A percentile compares a stretch with the other conserved stretches of the same genome.
phyloP scores from a whole-genome alignment of 164 flowering plant species.

The Paratinospora sagittata region DNA sequence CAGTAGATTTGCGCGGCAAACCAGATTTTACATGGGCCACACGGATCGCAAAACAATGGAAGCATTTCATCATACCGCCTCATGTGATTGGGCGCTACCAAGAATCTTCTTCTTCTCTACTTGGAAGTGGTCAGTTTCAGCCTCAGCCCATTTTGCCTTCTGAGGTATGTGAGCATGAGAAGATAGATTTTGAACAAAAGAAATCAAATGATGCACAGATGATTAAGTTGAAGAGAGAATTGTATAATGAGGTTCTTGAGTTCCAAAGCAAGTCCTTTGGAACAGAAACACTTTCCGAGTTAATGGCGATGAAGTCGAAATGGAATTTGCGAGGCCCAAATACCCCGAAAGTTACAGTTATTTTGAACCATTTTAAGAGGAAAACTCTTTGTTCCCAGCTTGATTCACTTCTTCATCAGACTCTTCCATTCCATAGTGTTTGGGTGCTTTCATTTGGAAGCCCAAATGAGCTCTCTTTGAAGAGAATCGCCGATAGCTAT shows the following conservation, averaged over 20 bases:
- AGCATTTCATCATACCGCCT: conserved; percentile 51
- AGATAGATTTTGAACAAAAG: conserved; percentile 84
- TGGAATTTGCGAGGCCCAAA: conserved; percentile 59
- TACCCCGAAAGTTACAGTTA: conserved; percentile 68
- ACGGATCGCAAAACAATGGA: conserved; percentile 67
- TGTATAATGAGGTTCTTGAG: conserved; percentile 60
- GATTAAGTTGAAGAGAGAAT: conserved; percentile 83
- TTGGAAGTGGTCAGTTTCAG: conserved; percentile 24
- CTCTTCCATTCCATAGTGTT: conserved; percentile 75
- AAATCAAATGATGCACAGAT: conserved; percentile 72
- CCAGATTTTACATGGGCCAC: conserved; percentile 90
- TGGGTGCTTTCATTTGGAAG: conserved; percentile 96
- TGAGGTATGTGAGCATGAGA: conserved; percentile 76
- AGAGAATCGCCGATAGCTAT: conserved; percentile 73
- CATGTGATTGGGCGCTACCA: conserved; percentile 41
- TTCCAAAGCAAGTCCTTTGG: conserved; percentile 64
- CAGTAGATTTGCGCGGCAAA: conserved; percentile 55
- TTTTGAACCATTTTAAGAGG: conserved; percentile 92
- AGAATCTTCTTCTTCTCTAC: conserved; percentile 35
- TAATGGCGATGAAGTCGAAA: conserved; percentile 75
- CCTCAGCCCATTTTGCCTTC: conserved; percentile 25
- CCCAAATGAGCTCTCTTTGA: conserved; percentile 68
- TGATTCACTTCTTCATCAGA: conserved; percentile 78
- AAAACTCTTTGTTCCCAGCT: conserved; percentile 91
- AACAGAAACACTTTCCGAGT: conserved; percentile 62